Evolutionary conservation across 2,329 filamentous ascomycete genomes (phyloP).

Genomic region (Ophiocordyceps camponoti-saundersi): DNA sequence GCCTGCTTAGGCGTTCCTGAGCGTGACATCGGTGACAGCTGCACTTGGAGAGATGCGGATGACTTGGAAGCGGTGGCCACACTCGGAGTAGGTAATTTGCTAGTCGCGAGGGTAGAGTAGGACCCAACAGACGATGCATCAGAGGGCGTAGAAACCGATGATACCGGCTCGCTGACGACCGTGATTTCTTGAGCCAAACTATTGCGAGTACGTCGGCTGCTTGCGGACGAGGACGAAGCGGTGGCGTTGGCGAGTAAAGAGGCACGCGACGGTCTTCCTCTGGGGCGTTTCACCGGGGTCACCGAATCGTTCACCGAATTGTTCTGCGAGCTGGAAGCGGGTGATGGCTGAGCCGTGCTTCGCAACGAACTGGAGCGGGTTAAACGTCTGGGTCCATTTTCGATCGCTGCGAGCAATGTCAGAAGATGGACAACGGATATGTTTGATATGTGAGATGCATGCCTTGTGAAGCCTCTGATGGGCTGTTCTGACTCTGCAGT

Average conservation of each 20-base stretch:
- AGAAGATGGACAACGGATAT: background rate
- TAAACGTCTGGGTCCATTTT: constrained; percentile 6
- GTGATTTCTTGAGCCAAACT: constrained; percentile 6
- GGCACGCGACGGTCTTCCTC: constrained; percentile 9
- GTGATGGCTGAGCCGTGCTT: constrained; percentile 2
- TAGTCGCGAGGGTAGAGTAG: constrained; percentile 19
- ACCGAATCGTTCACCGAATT: background rate
- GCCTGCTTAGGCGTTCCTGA: constrained; percentile 11
- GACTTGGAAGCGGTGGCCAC: constrained; percentile 6
- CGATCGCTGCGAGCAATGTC: constrained; percentile 3
- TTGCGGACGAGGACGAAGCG: constrained; percentile 1
- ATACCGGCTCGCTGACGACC: constrained; percentile 12
- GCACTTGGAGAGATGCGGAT: constrained; percentile 11
- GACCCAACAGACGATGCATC: constrained; percentile 14
- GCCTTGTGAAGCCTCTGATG: background rate
- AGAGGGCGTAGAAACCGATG: constrained; percentile 13
- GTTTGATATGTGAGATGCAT: background rate
- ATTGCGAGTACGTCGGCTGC: constrained; percentile 1
- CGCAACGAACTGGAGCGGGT: constrained; percentile 10
- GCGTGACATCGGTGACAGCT: constrained; percentile 7
- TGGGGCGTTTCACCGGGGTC: constrained; percentile 3
- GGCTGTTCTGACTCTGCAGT: background rate
- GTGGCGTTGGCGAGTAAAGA: constrained; percentile 5
- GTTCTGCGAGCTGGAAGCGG: background rate
- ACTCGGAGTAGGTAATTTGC: constrained; percentile 17